Evolutionary conservation across 805 yeast species (phyloP), one percentile per base, ranked within the genome.

Genomic region (Metschnikowia peoriensis): DNA sequence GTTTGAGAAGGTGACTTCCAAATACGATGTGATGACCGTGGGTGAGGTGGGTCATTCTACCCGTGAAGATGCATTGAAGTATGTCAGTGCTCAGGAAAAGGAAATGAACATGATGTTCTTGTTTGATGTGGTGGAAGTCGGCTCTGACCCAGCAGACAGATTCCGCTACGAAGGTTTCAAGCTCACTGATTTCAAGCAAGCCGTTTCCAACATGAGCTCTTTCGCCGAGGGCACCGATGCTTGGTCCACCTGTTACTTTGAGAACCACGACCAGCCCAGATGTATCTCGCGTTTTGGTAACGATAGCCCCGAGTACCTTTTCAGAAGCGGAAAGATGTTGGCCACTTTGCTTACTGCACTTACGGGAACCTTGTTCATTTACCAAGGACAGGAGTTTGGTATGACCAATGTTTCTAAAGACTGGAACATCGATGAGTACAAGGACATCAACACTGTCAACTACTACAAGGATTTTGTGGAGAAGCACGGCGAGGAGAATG

Each of bases 381-480:
- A 81, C 66, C 85, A 82, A 65, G 86, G 86, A 46, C 86, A 82
- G 64, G 86, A 82, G 59, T 68, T 82, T 54, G 86, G 83, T 32
- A 78, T 77, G 79, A 73, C 74, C 49, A 82, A 82, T 61, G 65
- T 80, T 28, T 72, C 80, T 27, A 60, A 67, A 47, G 61, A 62
- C 40, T 80, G 83, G 83, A 69, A 72, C 22, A 66, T 80, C 49
- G 69, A 68, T 16, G 81, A 80, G 60, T 82, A 80, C 66, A 65
- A 70, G 56, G 86, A 82, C 61, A 74, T 82, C 54, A 75, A 77
- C 56, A 68, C 79, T 41, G 64, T 72, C 56, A 76, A 75, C 62
- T 71, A 74, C 61, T 75, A 70, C 66, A 63, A 67, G 39, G 65
- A 64, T 32, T 73, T 67, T 54, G 51, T 61, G 53, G 57, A 61